Conservation (phyloP, 805 yeast genomes). For the Wickerhamomyces tratensis region DNA sequence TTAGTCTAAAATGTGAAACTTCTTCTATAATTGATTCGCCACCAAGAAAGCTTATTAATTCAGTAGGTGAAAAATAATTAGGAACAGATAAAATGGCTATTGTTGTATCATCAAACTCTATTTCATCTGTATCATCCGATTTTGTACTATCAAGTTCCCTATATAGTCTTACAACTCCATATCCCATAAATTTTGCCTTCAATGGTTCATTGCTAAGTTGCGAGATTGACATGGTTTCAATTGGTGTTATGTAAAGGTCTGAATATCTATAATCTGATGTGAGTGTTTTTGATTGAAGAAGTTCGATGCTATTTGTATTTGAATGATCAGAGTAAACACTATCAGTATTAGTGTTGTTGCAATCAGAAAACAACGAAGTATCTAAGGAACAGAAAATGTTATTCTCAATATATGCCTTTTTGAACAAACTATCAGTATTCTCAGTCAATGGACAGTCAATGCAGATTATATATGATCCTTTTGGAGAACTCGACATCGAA, state of each 20-base stretch:
- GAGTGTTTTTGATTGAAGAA: too few relatives aligned
- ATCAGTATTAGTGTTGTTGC: too few relatives aligned
- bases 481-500: too few relatives aligned
- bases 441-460: too few relatives aligned
- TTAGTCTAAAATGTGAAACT: constrained; percentile 63
- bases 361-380: too few relatives aligned
- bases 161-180: constrained; percentile 64
- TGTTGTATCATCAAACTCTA: constrained; percentile 51
- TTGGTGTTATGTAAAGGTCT: constrained; percentile 20
- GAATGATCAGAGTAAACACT: too few relatives aligned
- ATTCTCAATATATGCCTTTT: too few relatives aligned
- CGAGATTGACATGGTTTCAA: constrained; percentile 8
- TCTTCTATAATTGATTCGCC: constrained; percentile 36
- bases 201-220: constrained; percentile 5
- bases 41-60: constrained; percentile 73
- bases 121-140: constrained; percentile 14
- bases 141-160: constrained; percentile 34
- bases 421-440: too few relatives aligned
- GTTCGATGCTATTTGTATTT: too few relatives aligned
- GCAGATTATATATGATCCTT: too few relatives aligned
- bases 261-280: constrained; percentile 25
- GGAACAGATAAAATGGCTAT: constrained; percentile 82
- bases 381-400: too few relatives aligned
- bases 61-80: constrained; percentile 78
- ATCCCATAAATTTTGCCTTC: constrained; percentile 53